Evolutionary conservation across 148 eudicot species (phyloP).

Genomic region (Spergularia marina): DNA sequence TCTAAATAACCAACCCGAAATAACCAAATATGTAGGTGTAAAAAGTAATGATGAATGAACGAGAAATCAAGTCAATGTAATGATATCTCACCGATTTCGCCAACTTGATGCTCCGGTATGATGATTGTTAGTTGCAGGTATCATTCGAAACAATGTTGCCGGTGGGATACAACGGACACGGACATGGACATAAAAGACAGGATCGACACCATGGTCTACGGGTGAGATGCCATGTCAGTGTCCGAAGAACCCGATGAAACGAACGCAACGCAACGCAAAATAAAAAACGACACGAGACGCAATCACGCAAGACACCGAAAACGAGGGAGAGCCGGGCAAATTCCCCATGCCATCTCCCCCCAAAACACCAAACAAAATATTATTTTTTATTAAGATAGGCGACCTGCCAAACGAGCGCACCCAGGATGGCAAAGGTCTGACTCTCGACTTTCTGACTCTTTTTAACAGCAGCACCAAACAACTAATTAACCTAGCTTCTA

Average conservation of each 20-base stretch:
- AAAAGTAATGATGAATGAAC: too few relatives aligned
- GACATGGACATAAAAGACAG: too few relatives aligned
- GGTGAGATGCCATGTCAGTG: neutral
- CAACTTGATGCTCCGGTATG: too few relatives aligned
- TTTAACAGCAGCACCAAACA: neutral
- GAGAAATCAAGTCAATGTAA: neutral
- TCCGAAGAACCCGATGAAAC: neutral
- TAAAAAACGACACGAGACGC: neutral
- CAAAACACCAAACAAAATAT: conserved; percentile 7
- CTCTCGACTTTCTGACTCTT: neutral
- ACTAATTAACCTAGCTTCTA: neutral
- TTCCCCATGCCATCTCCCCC: conserved; percentile 32
- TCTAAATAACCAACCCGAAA: neutral
- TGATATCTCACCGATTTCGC: too few relatives aligned
- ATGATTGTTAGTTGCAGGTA: too few relatives aligned
- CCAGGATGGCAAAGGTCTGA: conserved; percentile 38
- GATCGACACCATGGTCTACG: too few relatives aligned
- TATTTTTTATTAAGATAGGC: conserved; percentile 18
- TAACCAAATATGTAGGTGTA: too few relatives aligned
- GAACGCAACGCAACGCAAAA: neutral
- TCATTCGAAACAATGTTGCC: too few relatives aligned
- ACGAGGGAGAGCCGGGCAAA: conserved; percentile 31
- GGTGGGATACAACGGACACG: too few relatives aligned
- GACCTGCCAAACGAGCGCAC: conserved; percentile 48
- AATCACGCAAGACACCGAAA: neutral